phyloP scores from a whole-genome alignment of 768 basidiomycete species.

The Leccinum disarticulatum region DNA sequence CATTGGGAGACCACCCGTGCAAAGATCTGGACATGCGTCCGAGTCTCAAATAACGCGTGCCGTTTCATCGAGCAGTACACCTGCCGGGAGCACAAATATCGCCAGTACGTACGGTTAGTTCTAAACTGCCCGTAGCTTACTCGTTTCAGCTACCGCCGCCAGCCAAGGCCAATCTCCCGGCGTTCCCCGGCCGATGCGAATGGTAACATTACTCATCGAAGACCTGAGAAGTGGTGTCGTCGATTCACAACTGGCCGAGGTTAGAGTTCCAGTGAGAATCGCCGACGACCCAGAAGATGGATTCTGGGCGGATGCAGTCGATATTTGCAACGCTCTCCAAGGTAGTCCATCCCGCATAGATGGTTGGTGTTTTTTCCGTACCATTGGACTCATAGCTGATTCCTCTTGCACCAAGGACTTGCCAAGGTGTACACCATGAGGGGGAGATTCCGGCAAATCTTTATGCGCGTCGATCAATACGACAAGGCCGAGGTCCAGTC shows the following conservation, averaged over 20 bases:
- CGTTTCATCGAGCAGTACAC: slow-evolving; percentile 5
- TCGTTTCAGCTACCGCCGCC: slow-evolving; percentile 10
- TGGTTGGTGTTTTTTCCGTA: slow-evolving; percentile 39
- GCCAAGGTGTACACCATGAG: slow-evolving; percentile 66
- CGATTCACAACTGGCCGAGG: slow-evolving; percentile 65
- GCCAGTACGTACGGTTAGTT: slow-evolving; percentile 31
- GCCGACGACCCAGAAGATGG: slow-evolving; percentile 52
- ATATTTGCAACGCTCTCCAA: slow-evolving; percentile 60
- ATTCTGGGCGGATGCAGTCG: slow-evolving; percentile 71
- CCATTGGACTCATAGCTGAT: neutral
- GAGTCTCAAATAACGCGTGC: slow-evolving; percentile 3
- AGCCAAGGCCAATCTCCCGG: slow-evolving; percentile 15
- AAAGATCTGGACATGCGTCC: slow-evolving; percentile 2
- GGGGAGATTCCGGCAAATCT: slow-evolving; percentile 67
- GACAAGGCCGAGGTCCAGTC: slow-evolving; percentile 49
- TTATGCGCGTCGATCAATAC: slow-evolving; percentile 58
- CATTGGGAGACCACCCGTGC: neutral
- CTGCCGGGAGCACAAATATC: slow-evolving; percentile 32
- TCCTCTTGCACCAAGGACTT: slow-evolving; percentile 44
- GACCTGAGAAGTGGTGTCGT: slow-evolving; percentile 53
- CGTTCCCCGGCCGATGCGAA: slow-evolving; percentile 35
- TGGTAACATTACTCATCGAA: slow-evolving; percentile 68
- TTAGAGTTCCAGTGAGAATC: slow-evolving; percentile 54
- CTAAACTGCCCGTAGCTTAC: slow-evolving; percentile 4
- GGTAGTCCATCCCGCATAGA: slow-evolving; percentile 64